Evolutionary conservation across 2,329 filamentous ascomycete genomes (phyloP).

Genomic region (Alternaria alternata): DNA sequence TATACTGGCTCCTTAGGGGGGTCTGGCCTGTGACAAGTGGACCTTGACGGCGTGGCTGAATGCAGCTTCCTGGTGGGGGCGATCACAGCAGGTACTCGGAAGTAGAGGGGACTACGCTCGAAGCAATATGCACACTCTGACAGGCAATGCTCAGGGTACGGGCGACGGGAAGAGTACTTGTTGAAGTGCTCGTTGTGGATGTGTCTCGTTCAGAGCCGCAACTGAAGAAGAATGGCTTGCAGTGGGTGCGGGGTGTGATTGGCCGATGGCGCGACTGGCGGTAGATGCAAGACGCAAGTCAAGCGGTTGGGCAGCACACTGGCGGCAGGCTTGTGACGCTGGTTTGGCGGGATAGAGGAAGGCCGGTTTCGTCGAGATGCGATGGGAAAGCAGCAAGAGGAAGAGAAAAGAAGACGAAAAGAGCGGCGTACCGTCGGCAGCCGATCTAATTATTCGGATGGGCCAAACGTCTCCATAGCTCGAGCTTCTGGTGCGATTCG

Average conservation of each 20-base stretch:
- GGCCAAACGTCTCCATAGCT: constrained; percentile 38
- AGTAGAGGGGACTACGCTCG: constrained; percentile 28
- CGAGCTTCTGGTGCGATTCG: constrained; percentile 33
- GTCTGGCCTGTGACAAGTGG: constrained; percentile 36
- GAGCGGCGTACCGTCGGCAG: constrained; percentile 29
- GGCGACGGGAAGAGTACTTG: constrained; percentile 30
- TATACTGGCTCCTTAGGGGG: constrained; percentile 47
- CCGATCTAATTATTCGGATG: constrained; percentile 38
- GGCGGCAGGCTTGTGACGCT: constrained; percentile 5
- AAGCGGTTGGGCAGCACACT: constrained; percentile 39
- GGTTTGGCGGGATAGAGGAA: constrained; percentile 1
- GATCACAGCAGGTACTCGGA: constrained; percentile 32
- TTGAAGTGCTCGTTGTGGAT: constrained; percentile 6
- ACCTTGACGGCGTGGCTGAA: constrained; percentile 44
- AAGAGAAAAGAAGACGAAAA: constrained; percentile 25
- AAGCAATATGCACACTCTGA: constrained; percentile 29
- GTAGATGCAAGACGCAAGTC: constrained; percentile 32
- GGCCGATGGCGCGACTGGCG: constrained; percentile 15
- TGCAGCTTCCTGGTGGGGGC: constrained; percentile 26
- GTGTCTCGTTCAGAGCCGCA: constrained; percentile 22
- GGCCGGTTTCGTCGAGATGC: constrained; percentile 14
- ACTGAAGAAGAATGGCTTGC: constrained; percentile 27
- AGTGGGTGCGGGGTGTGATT: constrained; percentile 32
- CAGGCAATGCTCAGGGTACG: constrained; percentile 20
- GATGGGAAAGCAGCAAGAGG: constrained; percentile 20